Conservation (phyloP, 1,284 basidiomycete genomes). For the Thelephora terrestris region DNA sequence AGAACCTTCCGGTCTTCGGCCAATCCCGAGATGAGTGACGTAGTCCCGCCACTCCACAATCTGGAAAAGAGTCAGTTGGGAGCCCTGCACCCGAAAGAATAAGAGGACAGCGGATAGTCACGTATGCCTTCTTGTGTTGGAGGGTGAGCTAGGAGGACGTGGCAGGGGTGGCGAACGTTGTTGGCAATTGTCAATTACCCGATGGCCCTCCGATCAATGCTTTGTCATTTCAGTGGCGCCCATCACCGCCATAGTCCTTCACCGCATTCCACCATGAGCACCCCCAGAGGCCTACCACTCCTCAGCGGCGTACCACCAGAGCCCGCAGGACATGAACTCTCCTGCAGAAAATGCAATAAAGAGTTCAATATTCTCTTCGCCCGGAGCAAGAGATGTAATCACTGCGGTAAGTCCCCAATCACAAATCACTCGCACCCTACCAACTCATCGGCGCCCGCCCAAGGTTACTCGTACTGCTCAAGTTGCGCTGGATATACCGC, state of each 20-base stretch:
- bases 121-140: too few relatives aligned
- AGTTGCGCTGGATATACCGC: slow-evolving; percentile 67
- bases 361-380: slow-evolving; percentile 64
- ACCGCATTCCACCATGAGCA: slow-evolving; percentile 9
- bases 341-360: slow-evolving; percentile 64
- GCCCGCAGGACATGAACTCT: slow-evolving; percentile 27
- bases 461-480: slow-evolving; percentile 63
- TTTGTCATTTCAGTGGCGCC: not conserved
- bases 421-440: not conserved
- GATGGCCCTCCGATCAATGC: not conserved
- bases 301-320: slow-evolving; percentile 45
- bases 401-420: slow-evolving; percentile 48
- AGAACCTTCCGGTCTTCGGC: too few relatives aligned
- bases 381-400: slow-evolving; percentile 56
- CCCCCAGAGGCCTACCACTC: slow-evolving; percentile 45
- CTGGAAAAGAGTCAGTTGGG: too few relatives aligned
- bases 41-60: too few relatives aligned
- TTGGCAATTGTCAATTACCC: not conserved
- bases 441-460: not conserved
- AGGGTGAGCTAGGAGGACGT: too few relatives aligned
- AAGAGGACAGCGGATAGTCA: too few relatives aligned
- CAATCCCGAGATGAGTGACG: too few relatives aligned
- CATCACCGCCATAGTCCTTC: not conserved
- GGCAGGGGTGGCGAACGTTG: too few relatives aligned
- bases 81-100: too few relatives aligned